phyloP scores from a whole-genome alignment of 2,329 filamentous ascomycete genomes.

The Emericellopsis cladophorae region DNA sequence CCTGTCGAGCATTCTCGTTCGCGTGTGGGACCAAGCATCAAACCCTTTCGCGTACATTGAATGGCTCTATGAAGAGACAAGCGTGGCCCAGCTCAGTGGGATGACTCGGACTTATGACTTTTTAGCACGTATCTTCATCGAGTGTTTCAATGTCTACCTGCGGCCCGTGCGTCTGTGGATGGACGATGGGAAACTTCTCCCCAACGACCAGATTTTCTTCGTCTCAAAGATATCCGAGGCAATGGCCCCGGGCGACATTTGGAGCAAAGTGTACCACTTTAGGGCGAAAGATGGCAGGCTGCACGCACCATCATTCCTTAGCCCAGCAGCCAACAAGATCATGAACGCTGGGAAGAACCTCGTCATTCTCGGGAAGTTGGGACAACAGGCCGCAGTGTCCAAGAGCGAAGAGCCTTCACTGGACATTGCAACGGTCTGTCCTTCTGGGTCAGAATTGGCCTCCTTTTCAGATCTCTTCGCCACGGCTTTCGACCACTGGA shows the following conservation, averaged over 20 bases:
- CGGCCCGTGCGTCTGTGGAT: constrained; percentile 76
- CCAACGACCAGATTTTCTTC: constrained; percentile 62
- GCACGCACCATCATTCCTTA: constrained; percentile 64
- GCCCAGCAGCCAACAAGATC: constrained; percentile 55
- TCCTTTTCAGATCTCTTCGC: constrained; percentile 69
- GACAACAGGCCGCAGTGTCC: constrained; percentile 16
- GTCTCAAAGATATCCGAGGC: constrained; percentile 46
- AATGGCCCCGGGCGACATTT: constrained; percentile 52
- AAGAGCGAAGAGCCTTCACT: constrained; percentile 28
- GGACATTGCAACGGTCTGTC: constrained; percentile 45
- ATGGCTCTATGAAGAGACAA: constrained; percentile 58
- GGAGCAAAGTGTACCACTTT: constrained; percentile 64
- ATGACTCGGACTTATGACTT: constrained; percentile 48
- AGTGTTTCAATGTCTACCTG: constrained; percentile 73
- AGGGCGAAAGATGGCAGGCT: constrained; percentile 45
- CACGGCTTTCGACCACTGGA: constrained; percentile 60
- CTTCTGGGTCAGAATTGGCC: constrained; percentile 31
- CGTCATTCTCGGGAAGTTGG: constrained; percentile 65
- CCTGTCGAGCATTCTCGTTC: constrained; percentile 49
- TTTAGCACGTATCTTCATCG: constrained; percentile 59
- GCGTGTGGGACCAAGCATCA: constrained; percentile 32
- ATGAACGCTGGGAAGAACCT: constrained; percentile 85
- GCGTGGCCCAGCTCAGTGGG: constrained; percentile 56
- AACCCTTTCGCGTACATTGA: constrained; percentile 63
- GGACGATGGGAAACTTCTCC: constrained; percentile 58